Percentiles rank a stretch among this genome's conserved stretches.
These are phyloP conservation scores for Mycena maculata DNA, from an alignment of 768 basidiomycete genomes.

Conservation along the genomic window DNA sequence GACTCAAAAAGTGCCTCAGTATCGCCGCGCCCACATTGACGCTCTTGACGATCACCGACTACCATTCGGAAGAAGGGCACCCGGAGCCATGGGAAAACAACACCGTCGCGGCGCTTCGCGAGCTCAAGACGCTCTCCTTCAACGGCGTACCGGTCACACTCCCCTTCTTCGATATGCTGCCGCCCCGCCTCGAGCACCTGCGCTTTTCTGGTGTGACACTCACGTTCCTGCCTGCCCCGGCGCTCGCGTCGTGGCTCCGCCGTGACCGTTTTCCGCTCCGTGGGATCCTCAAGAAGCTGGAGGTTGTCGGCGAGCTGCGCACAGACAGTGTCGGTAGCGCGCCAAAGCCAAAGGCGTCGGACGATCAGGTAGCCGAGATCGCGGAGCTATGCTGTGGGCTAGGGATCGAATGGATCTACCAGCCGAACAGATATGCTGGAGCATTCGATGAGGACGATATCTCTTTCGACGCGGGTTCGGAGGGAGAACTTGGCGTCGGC, in stretches of 20 bases:
- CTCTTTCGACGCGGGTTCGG: no score
- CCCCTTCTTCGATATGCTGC: constrained; percentile 3
- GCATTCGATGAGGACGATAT: no score
- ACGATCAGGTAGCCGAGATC: neutral
- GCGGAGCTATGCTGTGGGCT: neutral
- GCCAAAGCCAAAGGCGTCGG: neutral
- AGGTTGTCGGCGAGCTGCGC: neutral
- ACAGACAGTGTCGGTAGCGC: neutral
- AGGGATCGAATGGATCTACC: neutral
- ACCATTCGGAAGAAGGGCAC: neutral
- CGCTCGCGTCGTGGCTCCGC: neutral
- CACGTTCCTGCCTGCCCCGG: neutral
- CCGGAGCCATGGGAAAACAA: constrained; percentile 12
- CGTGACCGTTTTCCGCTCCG: neutral
- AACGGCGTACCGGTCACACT: neutral
- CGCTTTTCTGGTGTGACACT: neutral
- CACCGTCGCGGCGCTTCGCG: neutral
- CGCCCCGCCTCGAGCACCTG: neutral
- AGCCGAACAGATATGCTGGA: constrained; percentile 17
- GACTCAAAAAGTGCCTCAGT: constrained; percentile 6
- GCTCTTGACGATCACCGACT: constrained; percentile 9
- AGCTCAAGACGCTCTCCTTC: constrained; percentile 9
- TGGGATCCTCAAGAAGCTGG: constrained; percentile 11
- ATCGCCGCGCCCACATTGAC: constrained; percentile 6
- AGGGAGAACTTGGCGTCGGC: no score